phyloP scores from a whole-genome alignment of 2,329 filamentous ascomycete species.

The Emmonsia crescens region DNA sequence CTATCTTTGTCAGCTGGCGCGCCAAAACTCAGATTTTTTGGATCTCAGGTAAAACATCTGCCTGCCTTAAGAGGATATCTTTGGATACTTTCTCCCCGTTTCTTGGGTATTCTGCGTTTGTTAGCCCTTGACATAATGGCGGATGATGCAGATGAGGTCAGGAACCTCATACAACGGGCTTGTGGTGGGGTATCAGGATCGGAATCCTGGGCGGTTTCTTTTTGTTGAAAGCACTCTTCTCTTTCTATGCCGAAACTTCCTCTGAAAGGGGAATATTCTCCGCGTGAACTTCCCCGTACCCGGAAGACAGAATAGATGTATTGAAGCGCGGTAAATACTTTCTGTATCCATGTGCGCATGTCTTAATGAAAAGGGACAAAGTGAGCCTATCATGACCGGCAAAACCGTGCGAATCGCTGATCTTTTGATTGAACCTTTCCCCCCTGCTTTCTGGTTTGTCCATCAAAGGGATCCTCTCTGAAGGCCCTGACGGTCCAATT shows the following conservation, averaged over 20 bases:
- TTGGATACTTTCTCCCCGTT: not conserved
- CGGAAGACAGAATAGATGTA: not conserved
- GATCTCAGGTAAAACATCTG: not conserved
- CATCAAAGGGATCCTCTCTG: not conserved
- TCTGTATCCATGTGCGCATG: not conserved
- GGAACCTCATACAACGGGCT: not conserved
- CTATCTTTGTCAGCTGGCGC: not conserved
- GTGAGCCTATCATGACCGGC: not conserved
- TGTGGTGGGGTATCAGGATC: not conserved
- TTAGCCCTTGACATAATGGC: not conserved
- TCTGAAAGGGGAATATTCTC: not conserved
- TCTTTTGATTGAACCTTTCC: not conserved
- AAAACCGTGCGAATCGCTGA: not conserved
- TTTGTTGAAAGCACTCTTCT: not conserved
- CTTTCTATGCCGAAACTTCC: not conserved
- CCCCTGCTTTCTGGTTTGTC: not conserved
- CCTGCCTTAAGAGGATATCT: not conserved
- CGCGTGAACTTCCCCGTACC: not conserved
- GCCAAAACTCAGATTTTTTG: not conserved
- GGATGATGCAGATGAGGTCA: not conserved
- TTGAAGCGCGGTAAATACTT: not conserved
- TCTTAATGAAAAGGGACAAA: not conserved
- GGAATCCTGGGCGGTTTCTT: too few species aligned
- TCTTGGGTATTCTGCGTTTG: not conserved
- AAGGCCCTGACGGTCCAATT: not conserved